Percentiles rank a stretch among this genome's conserved stretches.
These are phyloP conservation scores for Tetrahymena borealis DNA, from an alignment of 73 alveolate species.

Conservation along the genomic window DNA sequence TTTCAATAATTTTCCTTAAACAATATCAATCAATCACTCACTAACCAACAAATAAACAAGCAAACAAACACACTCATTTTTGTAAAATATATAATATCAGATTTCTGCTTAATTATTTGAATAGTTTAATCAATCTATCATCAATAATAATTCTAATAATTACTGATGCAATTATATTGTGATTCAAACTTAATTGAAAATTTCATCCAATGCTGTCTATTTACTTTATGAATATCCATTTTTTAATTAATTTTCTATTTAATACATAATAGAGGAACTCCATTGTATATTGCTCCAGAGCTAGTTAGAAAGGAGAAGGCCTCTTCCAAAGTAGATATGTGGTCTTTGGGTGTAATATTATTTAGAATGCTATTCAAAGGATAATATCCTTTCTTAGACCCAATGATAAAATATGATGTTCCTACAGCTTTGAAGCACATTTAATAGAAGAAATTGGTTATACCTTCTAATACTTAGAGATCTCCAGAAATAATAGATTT, in stretches of 20 bases:
- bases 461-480: constrained; percentile 10
- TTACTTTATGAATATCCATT: background rate
- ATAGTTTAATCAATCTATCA: too few species aligned
- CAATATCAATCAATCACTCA: too few species aligned
- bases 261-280: constrained; percentile 25
- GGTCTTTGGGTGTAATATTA: constrained; percentile 31
- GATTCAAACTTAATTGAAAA: too few species aligned
- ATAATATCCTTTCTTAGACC: constrained; percentile 22
- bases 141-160: too few species aligned
- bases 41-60: too few species aligned
- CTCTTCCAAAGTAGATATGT: constrained; percentile 39
- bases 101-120: too few species aligned
- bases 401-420: constrained; percentile 25
- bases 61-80: too few species aligned
- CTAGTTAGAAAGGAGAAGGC: constrained; percentile 27
- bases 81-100: too few species aligned
- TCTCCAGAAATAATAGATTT: constrained; percentile 6
- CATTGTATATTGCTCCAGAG: constrained; percentile 46
- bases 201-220: background rate
- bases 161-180: too few species aligned
- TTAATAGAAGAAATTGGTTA: background rate
- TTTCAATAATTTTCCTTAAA: background rate
- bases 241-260: background rate
- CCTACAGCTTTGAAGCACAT: constrained; percentile 29
- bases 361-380: constrained; percentile 30